Base-by-base conservation (phyloP, 2,329 filamentous ascomycete genomes). In the Thelonectria olida region DNA sequence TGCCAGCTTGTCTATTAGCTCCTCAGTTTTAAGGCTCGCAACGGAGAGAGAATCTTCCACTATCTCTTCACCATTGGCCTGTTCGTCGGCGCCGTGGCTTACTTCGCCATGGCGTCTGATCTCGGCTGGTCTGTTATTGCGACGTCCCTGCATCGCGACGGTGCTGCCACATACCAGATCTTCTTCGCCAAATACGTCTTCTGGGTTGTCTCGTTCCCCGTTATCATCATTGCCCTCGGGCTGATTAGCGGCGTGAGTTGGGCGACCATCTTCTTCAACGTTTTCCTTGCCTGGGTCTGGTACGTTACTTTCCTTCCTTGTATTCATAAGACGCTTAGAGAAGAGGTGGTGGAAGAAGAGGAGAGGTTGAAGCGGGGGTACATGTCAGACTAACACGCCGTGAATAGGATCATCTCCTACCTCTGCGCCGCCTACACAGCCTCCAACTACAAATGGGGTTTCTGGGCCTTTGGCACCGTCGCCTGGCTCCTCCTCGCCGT, bases 151-250 rank as follows among this genome's bases (percentile, higher is more conserved):
- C 58, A 71, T 51, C 51, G 63, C 15, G 49, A 60, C 1, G 36
- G 62, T n/a, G 66, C 67, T 5, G 67, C 70, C 50, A 74, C 80
- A 58, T 72, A 78, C 61, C 83, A 86, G 66, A 81, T 87, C 68
- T 87, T 85, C 76, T 87, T 79, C 72, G 78, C 80, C 60, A 84
- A 84, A 72, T 87, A 86, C n/a, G n/a, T n/a, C n/a, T n/a, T n/a
- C n/a, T n/a, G n/a, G n/a, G n/a, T n/a, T n/a, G n/a, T n/a, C n/a
- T n/a, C n/a, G n/a, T n/a, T n/a, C n/a, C n/a, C n/a, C n/a, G n/a
- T n/a, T n/a, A n/a, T n/a, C n/a, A n/a, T n/a, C n/a, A n/a, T n/a
- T n/a, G n/a, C n/a, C n/a, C n/a, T n/a, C n/a, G n/a, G n/a, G n/a
- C n/a, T n/a, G 15, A 67, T 84, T 34, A 82, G 81, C 20, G 83